phyloP scores from a whole-genome alignment of 1,139 yeast genomes.

The Zygotorulaspora mrakii region DNA sequence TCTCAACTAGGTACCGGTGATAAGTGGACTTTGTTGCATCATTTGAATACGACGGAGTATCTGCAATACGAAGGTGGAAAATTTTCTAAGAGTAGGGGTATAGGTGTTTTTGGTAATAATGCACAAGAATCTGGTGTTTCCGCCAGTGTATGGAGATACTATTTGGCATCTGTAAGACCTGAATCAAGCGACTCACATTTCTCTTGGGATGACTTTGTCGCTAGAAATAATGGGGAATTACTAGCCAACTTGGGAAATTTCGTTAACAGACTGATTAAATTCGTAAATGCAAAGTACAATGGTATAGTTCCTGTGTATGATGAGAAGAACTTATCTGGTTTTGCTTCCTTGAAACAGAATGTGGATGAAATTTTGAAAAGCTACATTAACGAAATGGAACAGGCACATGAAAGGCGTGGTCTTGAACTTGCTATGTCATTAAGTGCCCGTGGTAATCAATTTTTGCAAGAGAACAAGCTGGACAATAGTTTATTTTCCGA shows the following conservation, averaged over 20 bases:
- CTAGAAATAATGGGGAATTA: conserved; percentile 87
- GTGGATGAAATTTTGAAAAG: conserved; percentile 56
- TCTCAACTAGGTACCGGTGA: conserved; percentile 85
- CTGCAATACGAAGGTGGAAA: conserved; percentile 97
- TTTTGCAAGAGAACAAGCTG: conserved; percentile 91
- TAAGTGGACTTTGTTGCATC: conserved; percentile 86
- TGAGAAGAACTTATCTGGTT: conserved; percentile 46
- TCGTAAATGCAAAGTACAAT: conserved; percentile 83
- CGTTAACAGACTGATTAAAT: conserved; percentile 89
- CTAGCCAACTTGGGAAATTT: conserved; percentile 95
- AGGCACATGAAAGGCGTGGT: conserved; percentile 79
- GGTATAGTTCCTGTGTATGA: conserved; percentile 76
- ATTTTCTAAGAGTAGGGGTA: conserved; percentile 92
- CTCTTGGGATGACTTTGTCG: conserved; percentile 94
- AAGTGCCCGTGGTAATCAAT: conserved; percentile 89
- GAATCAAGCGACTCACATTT: conserved; percentile 94
- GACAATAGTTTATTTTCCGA: conserved; percentile 81
- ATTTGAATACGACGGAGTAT: conserved; percentile 90
- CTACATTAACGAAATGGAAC: conserved; percentile 73
- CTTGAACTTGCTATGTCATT: conserved; percentile 87
- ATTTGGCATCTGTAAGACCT: conserved; percentile 87
- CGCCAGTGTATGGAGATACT: conserved; percentile 96
- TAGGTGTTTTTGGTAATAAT: conserved; percentile 97
- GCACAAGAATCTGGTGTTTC: conserved; percentile 91
- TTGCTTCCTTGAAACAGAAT: conserved; percentile 50